A percentile compares a stretch with the other conserved stretches of the same genome.
phyloP scores from a whole-genome alignment of 2,329 filamentous ascomycete genomes.

The Botrytis aclada region DNA sequence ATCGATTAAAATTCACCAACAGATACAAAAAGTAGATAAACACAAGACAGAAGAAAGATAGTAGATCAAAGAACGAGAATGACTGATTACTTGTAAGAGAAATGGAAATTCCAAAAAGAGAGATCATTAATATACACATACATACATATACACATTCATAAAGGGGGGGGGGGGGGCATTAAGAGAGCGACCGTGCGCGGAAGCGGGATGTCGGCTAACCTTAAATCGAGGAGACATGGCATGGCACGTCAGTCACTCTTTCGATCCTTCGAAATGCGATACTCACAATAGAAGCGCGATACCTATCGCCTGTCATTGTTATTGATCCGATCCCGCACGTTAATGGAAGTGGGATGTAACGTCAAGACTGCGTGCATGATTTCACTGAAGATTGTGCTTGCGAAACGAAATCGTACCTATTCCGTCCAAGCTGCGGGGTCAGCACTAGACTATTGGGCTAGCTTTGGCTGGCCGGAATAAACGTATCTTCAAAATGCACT shows the following conservation, averaged over 20 bases:
- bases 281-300: not conserved
- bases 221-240: not conserved
- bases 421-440: not conserved
- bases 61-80: not conserved
- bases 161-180: not conserved
- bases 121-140: not conserved
- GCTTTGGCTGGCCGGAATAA: not conserved
- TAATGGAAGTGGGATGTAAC: not conserved
- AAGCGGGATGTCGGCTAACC: conserved; percentile 4
- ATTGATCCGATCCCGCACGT: not conserved
- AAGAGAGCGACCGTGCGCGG: not conserved
- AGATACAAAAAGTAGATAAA: not conserved
- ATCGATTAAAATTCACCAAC: not conserved
- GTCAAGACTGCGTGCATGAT: not conserved
- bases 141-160: no score
- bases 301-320: not conserved
- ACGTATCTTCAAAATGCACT: not conserved
- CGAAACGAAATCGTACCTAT: not conserved
- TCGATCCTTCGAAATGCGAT: not conserved
- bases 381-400: not conserved
- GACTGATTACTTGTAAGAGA: not conserved
- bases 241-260: not conserved
- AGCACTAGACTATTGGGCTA: not conserved
- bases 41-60: not conserved
- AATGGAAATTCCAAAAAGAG: not conserved